Percentiles rank a stretch among this genome's conserved stretches.
phyloP scores from a whole-genome alignment of 805 yeast genomes.

The Ogataea paradorogensis region DNA sequence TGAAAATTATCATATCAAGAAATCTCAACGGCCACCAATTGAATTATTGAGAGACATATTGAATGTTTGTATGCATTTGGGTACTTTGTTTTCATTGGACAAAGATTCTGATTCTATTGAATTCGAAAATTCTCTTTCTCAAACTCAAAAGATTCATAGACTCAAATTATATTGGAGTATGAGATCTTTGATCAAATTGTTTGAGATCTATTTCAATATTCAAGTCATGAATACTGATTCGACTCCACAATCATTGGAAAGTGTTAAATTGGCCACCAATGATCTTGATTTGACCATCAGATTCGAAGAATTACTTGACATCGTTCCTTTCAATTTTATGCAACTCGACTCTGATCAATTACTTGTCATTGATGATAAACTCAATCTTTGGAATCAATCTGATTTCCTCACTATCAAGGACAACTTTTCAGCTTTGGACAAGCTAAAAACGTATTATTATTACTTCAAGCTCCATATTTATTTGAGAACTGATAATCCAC shows the following conservation, averaged over 20 bases:
- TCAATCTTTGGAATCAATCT: constrained; percentile 29
- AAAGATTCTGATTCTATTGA: constrained; percentile 13
- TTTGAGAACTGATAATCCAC: constrained; percentile 9
- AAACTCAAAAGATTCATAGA: constrained; percentile 31
- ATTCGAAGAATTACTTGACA: constrained; percentile 31
- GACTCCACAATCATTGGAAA: constrained; percentile 35
- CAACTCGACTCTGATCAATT: constrained; percentile 19
- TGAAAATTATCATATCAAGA: constrained; percentile 32
- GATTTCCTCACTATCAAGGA: constrained; percentile 22
- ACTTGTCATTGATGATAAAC: constrained; percentile 22
- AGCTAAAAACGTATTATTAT: constrained; percentile 30
- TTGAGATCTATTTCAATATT: constrained; percentile 30
- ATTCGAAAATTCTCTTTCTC: constrained; percentile 14
- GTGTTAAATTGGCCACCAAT: constrained; percentile 32
- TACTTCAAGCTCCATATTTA: constrained; percentile 30
- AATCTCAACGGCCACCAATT: constrained; percentile 22
- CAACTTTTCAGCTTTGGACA: constrained; percentile 23
- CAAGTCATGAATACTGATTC: constrained; percentile 17
- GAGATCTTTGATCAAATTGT: constrained; percentile 32
- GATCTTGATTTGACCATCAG: constrained; percentile 35
- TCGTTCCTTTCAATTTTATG: constrained; percentile 32
- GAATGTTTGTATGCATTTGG: constrained; percentile 37
- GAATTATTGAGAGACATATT: constrained; percentile 43
- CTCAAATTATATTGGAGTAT: constrained; percentile 45
- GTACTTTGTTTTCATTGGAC: constrained; percentile 45